Evolutionary conservation across 805 yeast genomes (phyloP).

Genomic region (Saccharomycopsis sp.): DNA sequence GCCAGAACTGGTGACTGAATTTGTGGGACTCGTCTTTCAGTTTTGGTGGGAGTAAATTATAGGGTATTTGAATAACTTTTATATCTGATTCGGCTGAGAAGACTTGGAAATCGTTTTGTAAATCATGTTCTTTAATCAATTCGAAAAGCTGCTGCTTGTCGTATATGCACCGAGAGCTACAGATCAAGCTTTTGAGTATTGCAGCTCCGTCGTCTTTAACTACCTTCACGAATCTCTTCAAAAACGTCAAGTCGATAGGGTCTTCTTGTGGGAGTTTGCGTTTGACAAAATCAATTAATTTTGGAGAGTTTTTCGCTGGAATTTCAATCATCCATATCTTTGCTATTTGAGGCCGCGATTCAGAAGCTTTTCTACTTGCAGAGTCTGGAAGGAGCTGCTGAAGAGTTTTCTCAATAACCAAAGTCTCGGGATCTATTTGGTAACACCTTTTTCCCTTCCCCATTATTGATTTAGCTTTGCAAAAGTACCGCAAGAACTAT

Average conservation of each 20-base stretch:
- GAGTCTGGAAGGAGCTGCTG: constrained; percentile 34
- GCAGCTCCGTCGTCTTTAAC: background rate
- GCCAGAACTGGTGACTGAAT: constrained; percentile 79
- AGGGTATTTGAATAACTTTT: constrained; percentile 41
- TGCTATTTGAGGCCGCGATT: constrained; percentile 25
- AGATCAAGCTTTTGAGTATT: constrained; percentile 32
- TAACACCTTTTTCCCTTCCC: constrained; percentile 20
- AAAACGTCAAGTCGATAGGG: constrained; percentile 31
- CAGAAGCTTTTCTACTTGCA: constrained; percentile 3
- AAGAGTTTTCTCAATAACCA: constrained; percentile 33
- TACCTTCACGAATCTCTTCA: constrained; percentile 49
- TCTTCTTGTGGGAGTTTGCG: constrained; percentile 21
- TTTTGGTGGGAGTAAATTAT: constrained; percentile 47
- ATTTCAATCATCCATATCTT: constrained; percentile 41
- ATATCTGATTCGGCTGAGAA: constrained; percentile 12
- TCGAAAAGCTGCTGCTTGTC: constrained; percentile 26
- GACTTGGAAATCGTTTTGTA: constrained; percentile 23
- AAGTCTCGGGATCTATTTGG: constrained; percentile 37
- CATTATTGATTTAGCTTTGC: background rate
- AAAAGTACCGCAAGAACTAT: too few relatives aligned
- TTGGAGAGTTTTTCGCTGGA: constrained; percentile 28
- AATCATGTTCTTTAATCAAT: constrained; percentile 21
- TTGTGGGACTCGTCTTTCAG: constrained; percentile 53
- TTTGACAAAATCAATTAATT: constrained; percentile 23
- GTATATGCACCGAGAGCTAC: constrained; percentile 34